A percentile compares a stretch with the other conserved stretches of the same genome.
These are phyloP conservation scores for Fusarium sp. DNA, from an alignment of 2,329 filamentous ascomycete species.

Conservation along the genomic window DNA sequence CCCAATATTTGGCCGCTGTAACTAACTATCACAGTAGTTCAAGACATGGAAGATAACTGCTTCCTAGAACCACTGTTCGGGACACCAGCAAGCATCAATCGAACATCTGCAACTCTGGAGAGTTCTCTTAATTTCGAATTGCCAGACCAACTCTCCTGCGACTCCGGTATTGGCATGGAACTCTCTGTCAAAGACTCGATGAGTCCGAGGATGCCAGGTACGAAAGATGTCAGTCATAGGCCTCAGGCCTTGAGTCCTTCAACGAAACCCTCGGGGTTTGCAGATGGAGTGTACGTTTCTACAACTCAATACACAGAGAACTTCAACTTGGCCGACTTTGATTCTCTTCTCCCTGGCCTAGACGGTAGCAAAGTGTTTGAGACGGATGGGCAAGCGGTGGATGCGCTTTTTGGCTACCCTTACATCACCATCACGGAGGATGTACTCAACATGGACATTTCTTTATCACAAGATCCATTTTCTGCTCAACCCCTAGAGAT, in stretches of 20 bases:
- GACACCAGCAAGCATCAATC: slow-evolving; percentile 21
- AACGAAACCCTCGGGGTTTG: not conserved
- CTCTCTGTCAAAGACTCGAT: slow-evolving; percentile 9
- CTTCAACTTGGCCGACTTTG: not conserved
- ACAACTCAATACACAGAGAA: not conserved
- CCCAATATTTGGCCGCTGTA: no score
- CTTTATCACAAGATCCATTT: not conserved
- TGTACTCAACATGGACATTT: not conserved
- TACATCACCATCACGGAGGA: not conserved
- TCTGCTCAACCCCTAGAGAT: not conserved
- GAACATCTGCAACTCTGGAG: slow-evolving; percentile 37
- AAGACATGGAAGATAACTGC: slow-evolving; percentile 33
- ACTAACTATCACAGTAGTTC: slow-evolving; percentile 35
- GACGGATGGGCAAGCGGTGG: not conserved
- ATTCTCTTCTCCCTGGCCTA: not conserved
- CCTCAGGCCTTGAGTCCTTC: not conserved
- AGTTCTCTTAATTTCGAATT: slow-evolving; percentile 37
- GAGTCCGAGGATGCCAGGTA: slow-evolving; percentile 33
- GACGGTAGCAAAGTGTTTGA: not conserved
- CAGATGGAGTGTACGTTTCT: not conserved
- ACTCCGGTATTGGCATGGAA: slow-evolving; percentile 42
- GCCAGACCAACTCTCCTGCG: slow-evolving; percentile 29
- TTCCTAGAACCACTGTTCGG: slow-evolving; percentile 10
- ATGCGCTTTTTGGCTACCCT: not conserved
- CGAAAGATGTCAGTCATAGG: slow-evolving; percentile 28